These are phyloP conservation scores for Microbotryum scabiosae DNA, from an alignment of 1,284 basidiomycete species.

Conservation along the genomic window DNA sequence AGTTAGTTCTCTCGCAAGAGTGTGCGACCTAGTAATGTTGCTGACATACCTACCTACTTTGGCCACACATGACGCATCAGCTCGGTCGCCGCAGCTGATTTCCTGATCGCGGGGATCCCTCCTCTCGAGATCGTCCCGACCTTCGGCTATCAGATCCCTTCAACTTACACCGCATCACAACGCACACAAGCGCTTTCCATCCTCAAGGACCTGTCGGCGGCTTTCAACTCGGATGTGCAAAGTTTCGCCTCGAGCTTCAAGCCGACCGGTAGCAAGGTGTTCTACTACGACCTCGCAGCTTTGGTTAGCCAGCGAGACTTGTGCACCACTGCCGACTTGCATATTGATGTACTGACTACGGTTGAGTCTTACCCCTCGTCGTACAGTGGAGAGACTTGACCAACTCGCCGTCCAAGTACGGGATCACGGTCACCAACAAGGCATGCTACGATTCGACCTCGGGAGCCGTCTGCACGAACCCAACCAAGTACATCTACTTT, in stretches of 20 bases:
- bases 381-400: slow-evolving; percentile 21
- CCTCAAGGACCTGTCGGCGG: slow-evolving; percentile 13
- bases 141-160: slow-evolving; percentile 6
- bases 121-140: slow-evolving; percentile 25
- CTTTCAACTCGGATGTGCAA: slow-evolving; percentile 20
- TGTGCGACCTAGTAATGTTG: too few species aligned
- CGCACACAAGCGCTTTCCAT: slow-evolving; percentile 4
- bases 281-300: slow-evolving; percentile 18
- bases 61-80: too few species aligned
- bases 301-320: slow-evolving; percentile 18
- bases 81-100: slow-evolving; percentile 7
- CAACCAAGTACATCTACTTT: slow-evolving; percentile 20
- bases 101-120: slow-evolving; percentile 25
- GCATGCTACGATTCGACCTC: slow-evolving; percentile 16
- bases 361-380: not conserved
- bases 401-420: slow-evolving; percentile 1
- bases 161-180: not conserved
- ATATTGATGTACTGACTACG: not conserved
- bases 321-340: too few species aligned
- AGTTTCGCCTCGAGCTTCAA: slow-evolving; percentile 5
- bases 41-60: too few species aligned
- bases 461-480: slow-evolving; percentile 21
- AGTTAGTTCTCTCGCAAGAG: too few species aligned
- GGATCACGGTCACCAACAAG: slow-evolving; percentile 10
- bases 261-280: not conserved